Base-by-base conservation (phyloP, 1,139 yeast genomes). In the Ogataea hybrid region DNA sequence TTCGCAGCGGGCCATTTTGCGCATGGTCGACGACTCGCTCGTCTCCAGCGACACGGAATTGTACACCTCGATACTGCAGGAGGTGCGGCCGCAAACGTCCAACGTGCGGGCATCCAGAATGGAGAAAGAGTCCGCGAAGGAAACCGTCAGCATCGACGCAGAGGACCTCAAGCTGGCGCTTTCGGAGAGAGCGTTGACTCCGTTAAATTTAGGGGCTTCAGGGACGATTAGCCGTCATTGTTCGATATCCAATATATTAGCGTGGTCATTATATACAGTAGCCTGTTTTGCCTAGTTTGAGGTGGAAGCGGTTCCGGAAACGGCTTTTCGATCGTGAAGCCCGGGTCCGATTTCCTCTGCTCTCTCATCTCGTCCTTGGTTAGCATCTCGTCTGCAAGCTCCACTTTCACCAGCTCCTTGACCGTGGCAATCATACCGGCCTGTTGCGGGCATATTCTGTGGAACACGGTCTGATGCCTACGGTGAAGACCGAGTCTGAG, bases 341-440 rank as follows among this genome's bases (percentile, higher is more conserved):
- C 95, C 10, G 87, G 79, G 37, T 74, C 73, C 42, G 73, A 71
- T 59, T 77, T 82, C 64, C 90, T 75, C 33, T 69, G 70, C n/a
- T 57, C 58, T 43, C 81, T 70, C 58, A 81, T 69, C 54, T 83
- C 70, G n/a, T 64, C 61, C 37, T 69, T 72, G 2, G 78, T 63
- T 54, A 77, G 64, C 20, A 63, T 65, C 28, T 71, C 66, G 35
- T 81, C 81, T 7, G 84, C 82, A 32, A 89, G 69, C 54, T 89
- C 94, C 23, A 92, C 94, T 44, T 77, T 77, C n/a, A 92, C 92
- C 44, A 92, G 70, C 63, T 92, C 97, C 64, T 92, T 92, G 42
- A 92, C 87, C 47, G 77, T 72, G 37, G 88, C 79, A 46, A 92
- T 74, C 68, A 84, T 82, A 61, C 95, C 96, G 6, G 97, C 97